phyloP scores from a whole-genome alignment of 768 basidiomycete genomes.

The Fibroporia radiculosa region DNA sequence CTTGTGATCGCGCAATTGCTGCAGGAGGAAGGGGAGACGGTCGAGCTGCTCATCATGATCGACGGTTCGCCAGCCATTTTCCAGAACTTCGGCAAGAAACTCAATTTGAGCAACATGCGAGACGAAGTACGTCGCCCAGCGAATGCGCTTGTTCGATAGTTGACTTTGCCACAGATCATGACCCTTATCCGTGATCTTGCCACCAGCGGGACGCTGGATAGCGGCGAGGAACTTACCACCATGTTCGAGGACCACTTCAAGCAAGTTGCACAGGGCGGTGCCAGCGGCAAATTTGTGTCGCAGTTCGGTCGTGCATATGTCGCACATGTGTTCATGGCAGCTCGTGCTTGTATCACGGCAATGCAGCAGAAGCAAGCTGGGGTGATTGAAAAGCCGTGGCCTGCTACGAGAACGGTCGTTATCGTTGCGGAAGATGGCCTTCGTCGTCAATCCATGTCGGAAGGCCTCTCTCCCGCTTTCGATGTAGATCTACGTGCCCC shows the following conservation, averaged over 20 bases:
- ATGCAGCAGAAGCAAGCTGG: neutral
- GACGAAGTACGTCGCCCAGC: neutral
- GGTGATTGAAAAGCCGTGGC: neutral
- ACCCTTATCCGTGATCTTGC: slow-evolving; percentile 5
- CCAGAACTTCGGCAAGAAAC: neutral
- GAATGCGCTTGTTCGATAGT: neutral
- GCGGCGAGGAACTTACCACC: slow-evolving; percentile 1
- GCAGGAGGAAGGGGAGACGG: neutral
- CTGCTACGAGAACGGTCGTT: slow-evolving; percentile 3
- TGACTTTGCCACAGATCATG: slow-evolving; percentile 4
- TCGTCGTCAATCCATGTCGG: neutral
- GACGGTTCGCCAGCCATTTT: slow-evolving; percentile 3
- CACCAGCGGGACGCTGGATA: slow-evolving; percentile 4
- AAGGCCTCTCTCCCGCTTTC: neutral
- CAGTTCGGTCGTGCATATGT: slow-evolving; percentile 8
- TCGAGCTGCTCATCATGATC: slow-evolving; percentile 6
- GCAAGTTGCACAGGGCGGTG: neutral
- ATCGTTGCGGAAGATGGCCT: slow-evolving; percentile 3
- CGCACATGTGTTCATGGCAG: slow-evolving; percentile 5
- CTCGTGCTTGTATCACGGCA: slow-evolving; percentile 1
- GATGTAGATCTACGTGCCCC: slow-evolving; percentile 2
- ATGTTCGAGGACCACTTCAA: slow-evolving; percentile 8
- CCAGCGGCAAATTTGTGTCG: slow-evolving; percentile 3
- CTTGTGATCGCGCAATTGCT: slow-evolving; percentile 2
- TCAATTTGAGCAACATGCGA: neutral